Evolutionary conservation across 1,284 basidiomycete species (phyloP), one percentile per base, ranked within the genome.

Genomic region (Trichosporon faecale): DNA sequence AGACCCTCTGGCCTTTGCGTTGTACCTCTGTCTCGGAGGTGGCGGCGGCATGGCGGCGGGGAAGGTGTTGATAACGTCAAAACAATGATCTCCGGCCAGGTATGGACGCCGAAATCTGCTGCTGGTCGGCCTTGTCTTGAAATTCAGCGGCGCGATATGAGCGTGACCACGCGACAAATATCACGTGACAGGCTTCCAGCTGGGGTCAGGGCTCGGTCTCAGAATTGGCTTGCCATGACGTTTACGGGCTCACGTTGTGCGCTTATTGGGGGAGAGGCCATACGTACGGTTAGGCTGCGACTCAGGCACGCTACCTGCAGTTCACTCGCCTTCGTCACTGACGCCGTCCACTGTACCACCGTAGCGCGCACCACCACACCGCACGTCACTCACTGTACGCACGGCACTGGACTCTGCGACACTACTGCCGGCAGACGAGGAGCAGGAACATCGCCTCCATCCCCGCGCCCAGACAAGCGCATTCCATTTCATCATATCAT

Each of bases 1-100:
- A 4, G 82, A 82, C 9, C 82, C 81, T 68, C 82, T 68, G 1
- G 82, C 82, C 73, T 83, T 83, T 21, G 81, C 76, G 65, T 83
- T 83, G 74, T 82, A 83, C 68, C 82, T 68, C 73, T 83, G 73
- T 64, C 76, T 68, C 5, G 77, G 77, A 27, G 82, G 81, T 12
- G 80, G 79, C 2, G 79, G 78, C 52, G 77, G 77, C 76, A 79
- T 80, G 27, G 63, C 60, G 60, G 16, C 37, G 23, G 18, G 21
- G 25, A 18, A 27, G 40, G 9, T 35, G 63, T 68, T 33, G 46
- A 25, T n/a, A n/a, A 64, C n/a, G 18, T 11, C 55, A 60, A 27
- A 60, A 60, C 55, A 60, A 60, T 14, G 35, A n/a, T n/a, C 21
- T 23, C 16, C 8, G 31, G 31, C 18, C 14, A 33, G n/a, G n/a